Base-by-base conservation (phyloP, 2,329 filamentous ascomycete genomes). In the Phaeosphaeria sp. region DNA sequence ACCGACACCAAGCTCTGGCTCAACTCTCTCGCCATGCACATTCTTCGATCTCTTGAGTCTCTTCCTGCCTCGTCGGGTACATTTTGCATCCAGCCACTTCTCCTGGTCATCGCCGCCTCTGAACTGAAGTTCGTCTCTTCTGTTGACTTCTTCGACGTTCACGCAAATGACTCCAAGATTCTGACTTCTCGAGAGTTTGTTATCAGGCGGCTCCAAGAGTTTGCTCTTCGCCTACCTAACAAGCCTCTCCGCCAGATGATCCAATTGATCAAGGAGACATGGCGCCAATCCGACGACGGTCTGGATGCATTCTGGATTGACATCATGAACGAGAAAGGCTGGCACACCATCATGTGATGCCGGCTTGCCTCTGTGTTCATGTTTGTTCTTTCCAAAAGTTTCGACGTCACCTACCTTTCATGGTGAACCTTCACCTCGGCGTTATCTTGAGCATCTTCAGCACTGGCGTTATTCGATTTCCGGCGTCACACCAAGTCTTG, bases 291-390 rank as follows among this genome's bases (percentile, higher is more conserved):
- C 65, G 84, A 86, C 67, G 75, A 76, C 1, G 82, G 81, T 0
- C 74, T 78, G n/a, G 76, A 81, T 25, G 76, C 79, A 3, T 85
- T 84, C 67, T 86, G 84, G 84, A 79, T 86, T 64, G 83, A 86
- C 66, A 79, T 86, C 6, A 83, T 85, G 80, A 81, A 84, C 62
- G 82, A 85, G 68, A 84, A 82, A 56, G 80, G 82, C 8, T 85
- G 82, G 82, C 82, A 86, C 68, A 85, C 83, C 15, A 81, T 85
- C 24, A 83, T 85, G 80, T 82, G 80, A 20, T 82, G 45, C 44
- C 59, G 73, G n/a, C 21, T n/a, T 18, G 15, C 15, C 40, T 11
- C 40, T 21, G n/a, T 21, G 40, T 18, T 43, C 20, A 11, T 43
- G 40, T 43, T 21, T 43, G 20, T 6, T 43, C 3, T 6, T 43